phyloP scores from a whole-genome alignment of 2,329 filamentous ascomycete genomes.

The Aspergillus tubingensis region DNA sequence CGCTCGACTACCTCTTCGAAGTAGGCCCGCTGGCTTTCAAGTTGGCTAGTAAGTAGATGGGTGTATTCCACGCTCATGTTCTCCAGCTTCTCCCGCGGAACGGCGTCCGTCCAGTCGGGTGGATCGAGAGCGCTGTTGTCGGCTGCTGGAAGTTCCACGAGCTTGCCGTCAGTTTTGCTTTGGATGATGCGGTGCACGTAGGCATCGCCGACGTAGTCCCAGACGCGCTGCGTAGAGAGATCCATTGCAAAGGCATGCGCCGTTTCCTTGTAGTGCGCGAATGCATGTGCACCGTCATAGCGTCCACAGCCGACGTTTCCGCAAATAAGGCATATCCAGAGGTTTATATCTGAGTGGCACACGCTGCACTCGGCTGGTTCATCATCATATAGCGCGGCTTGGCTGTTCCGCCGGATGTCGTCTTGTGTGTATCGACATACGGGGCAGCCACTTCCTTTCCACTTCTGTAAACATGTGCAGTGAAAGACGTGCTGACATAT shows the following conservation, averaged over 20 bases:
- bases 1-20: slow-evolving; percentile 92
- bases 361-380: slow-evolving; percentile 65
- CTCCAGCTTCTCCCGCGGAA: slow-evolving; percentile 63
- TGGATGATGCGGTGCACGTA: slow-evolving; percentile 96
- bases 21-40: slow-evolving; percentile 89
- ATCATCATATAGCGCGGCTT: slow-evolving; percentile 60
- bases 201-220: slow-evolving; percentile 94
- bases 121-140: slow-evolving; percentile 47
- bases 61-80: slow-evolving; percentile 93
- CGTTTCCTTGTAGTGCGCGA: slow-evolving; percentile 88
- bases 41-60: slow-evolving; percentile 85
- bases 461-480: slow-evolving; percentile 92
- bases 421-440: slow-evolving; percentile 88
- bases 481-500: slow-evolving; percentile 98
- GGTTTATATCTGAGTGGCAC: slow-evolving; percentile 76
- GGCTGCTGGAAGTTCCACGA: slow-evolving; percentile 79
- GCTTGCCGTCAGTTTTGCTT: slow-evolving; percentile 87
- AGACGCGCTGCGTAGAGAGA: slow-evolving; percentile 89
- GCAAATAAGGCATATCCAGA: slow-evolving; percentile 96
- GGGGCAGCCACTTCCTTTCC: slow-evolving; percentile 90
- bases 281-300: slow-evolving; percentile 91
- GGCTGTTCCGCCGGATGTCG: slow-evolving; percentile 46
- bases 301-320: slow-evolving; percentile 90
- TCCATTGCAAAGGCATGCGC: slow-evolving; percentile 92
- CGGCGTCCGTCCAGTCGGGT: slow-evolving; percentile 48